phyloP scores from a whole-genome alignment of 192 early-diverging fungal genomes.

The Helicostylum pulchrum region DNA sequence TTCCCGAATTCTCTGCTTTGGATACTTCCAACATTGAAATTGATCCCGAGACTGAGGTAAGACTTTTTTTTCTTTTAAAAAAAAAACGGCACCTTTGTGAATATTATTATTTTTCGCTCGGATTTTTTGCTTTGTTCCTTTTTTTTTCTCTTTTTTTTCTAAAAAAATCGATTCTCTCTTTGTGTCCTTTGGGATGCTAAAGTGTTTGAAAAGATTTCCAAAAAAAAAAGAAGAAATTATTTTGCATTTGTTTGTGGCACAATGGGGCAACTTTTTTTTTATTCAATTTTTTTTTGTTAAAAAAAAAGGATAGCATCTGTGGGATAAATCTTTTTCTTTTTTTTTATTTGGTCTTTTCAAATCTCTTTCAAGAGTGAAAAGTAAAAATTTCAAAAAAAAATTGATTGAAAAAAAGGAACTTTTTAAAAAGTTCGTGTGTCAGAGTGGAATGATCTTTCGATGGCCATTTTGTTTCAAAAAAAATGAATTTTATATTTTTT shows the following conservation, averaged over 20 bases:
- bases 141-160: neutral
- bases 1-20: constrained; percentile 97
- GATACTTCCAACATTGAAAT: constrained; percentile 88
- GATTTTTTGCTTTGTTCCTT: constrained; percentile 1
- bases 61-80: neutral
- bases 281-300: neutral
- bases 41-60: constrained; percentile 89
- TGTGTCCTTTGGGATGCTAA: neutral
- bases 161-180: neutral
- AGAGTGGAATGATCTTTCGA: constrained; percentile 30
- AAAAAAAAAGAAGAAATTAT: too few species aligned
- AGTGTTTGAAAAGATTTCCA: neutral
- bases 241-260: too few species aligned
- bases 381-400: neutral
- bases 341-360: neutral
- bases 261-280: too few species aligned
- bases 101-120: neutral
- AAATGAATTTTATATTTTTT: constrained; percentile 7
- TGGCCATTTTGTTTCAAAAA: constrained; percentile 21
- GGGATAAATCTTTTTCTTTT: neutral
- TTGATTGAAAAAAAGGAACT: neutral
- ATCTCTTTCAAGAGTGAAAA: neutral
- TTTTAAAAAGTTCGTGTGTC: constrained; percentile 9
- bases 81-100: neutral
- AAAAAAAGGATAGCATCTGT: neutral